Base-by-base conservation (phyloP, 441 rosid genomes). In the Codiaeum variegatum region DNA sequence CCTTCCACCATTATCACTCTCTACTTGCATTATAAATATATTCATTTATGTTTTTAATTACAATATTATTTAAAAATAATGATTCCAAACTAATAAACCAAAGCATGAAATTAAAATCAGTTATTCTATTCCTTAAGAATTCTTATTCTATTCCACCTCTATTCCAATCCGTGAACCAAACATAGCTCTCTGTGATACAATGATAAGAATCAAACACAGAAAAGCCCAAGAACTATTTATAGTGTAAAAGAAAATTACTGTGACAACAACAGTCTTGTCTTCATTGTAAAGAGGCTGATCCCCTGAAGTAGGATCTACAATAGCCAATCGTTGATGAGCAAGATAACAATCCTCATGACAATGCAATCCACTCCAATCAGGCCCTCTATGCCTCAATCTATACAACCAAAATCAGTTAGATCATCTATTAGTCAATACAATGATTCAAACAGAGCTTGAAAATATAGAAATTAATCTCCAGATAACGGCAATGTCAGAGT, bases 341-440 rank as follows among this genome's bases (percentile, higher is more conserved):
- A 96, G 91, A 79, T 90, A 96, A 79, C 96, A 92, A 71, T 88
- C 86, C 55, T 70, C 88, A 68, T 83, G 75, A 76, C 92, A 90
- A 77, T 90, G 93, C 73, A 93, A 69, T 4, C 99, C 98, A 52
- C 99, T 93, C 99, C 99, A 96, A 62, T 96, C 99, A 51, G 98
- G 99, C 71, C 98, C 98, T 86, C 98, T 80, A 62, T 93, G 98
- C 70, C 83, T 82, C 92, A 96, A 74, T 76, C 99, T 93, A 75
- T 66, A 79, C 11, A 62, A 72, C 36, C 81, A 66, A 66, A 68
- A 69, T 69, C 1, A 54, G 28, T 62, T 60, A 60, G 38, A 60
- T 8, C 19, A 60, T 59, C 15, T 15, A 32, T 3, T 15, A 38
- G 6, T 5, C 21, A n/a, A 42, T 24, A 15, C 13, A 8, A 24